phyloP scores from a whole-genome alignment of 2,329 filamentous ascomycete genomes.

The Aspergillus quadrilineatus region DNA sequence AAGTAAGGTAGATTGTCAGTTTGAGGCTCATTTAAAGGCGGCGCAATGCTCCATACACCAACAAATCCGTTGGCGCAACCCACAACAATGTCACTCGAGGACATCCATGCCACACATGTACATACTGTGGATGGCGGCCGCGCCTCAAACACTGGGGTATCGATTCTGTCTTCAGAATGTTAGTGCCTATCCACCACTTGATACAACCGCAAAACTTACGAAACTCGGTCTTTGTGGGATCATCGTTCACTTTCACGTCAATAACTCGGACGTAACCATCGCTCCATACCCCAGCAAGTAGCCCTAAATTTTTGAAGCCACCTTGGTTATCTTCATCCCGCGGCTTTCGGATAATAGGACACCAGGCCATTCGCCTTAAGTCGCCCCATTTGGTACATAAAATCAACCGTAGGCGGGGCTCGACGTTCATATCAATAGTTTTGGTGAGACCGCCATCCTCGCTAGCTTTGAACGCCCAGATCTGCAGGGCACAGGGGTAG shows the following conservation, averaged over 20 bases:
- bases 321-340: slow-evolving; percentile 32
- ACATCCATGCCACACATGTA: slow-evolving; percentile 59
- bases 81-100: slow-evolving; percentile 54
- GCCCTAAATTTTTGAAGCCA: slow-evolving; percentile 43
- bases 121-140: slow-evolving; percentile 54
- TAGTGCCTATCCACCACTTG: neutral
- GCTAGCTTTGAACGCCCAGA: slow-evolving; percentile 56
- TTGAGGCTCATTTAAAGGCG: slow-evolving; percentile 10
- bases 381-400: slow-evolving; percentile 60
- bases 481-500: slow-evolving; percentile 54
- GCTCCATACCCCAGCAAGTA: slow-evolving; percentile 58
- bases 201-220: slow-evolving; percentile 24
- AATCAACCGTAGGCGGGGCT: slow-evolving; percentile 50
- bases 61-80: slow-evolving; percentile 59
- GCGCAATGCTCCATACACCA: slow-evolving; percentile 52
- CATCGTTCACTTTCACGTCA: slow-evolving; percentile 44
- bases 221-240: slow-evolving; percentile 32
- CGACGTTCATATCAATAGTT: slow-evolving; percentile 43
- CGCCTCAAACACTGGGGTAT: slow-evolving; percentile 51
- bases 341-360: slow-evolving; percentile 45
- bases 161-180: slow-evolving; percentile 40
- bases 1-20: slow-evolving; percentile 31
- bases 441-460: slow-evolving; percentile 31
- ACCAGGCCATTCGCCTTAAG: slow-evolving; percentile 57
- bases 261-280: slow-evolving; percentile 59